Evolutionary conservation across 768 basidiomycete species (phyloP), one percentile per base, ranked within the genome.

Genomic region (Coprinopsis sp.): DNA sequence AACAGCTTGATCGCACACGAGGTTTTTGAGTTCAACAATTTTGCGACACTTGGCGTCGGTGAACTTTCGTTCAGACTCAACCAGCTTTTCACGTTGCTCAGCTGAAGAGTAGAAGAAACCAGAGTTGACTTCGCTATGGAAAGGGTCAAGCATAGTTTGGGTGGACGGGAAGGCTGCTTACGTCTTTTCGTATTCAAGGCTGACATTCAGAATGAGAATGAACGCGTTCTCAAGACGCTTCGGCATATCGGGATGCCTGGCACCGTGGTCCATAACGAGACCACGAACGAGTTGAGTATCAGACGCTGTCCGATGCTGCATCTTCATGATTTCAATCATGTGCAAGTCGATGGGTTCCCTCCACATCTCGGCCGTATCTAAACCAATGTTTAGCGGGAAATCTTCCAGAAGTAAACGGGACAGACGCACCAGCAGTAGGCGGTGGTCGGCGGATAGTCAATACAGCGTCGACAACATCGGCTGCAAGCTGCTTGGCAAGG

Each of bases 311-410:
- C 94, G 87, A 70, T 99, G 96, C 66, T 96, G 95, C 96, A 99
- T 99, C 73, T 98, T 98, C 96, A 98, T 98, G 52, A 98, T 84
- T 70, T 99, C 96, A 42, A 99, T 73, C 96, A 99, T 99, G 70
- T 98, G 95, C 47, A 99, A 74, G 72, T 99, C 96, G 61, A 98
- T 94, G 40, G 94, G 92, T 56, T 93, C 84, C 44, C 77, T 78
- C 75, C 80, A 87, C 55, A 82, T 80, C 59, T 86, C 82, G 51
- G 72, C 69, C 16, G 77, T 65, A 51, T 78, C 81, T 86, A 54
- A 43, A 56, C 34, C 47, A 44, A 55, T 55, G 50, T 44, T 31
- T 27, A 28, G n/a, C 14, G 11, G 7, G 6, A 41, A 31, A 3
- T 27, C 33, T 25, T n/a, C 40, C 14, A 14, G 37, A 16, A 39